A percentile compares a stretch with the other conserved stretches of the same genome.
These are phyloP conservation scores for Globisporangium rhizosaccharum DNA, from an alignment of 352 stramenopile species.

Conservation along the genomic window DNA sequence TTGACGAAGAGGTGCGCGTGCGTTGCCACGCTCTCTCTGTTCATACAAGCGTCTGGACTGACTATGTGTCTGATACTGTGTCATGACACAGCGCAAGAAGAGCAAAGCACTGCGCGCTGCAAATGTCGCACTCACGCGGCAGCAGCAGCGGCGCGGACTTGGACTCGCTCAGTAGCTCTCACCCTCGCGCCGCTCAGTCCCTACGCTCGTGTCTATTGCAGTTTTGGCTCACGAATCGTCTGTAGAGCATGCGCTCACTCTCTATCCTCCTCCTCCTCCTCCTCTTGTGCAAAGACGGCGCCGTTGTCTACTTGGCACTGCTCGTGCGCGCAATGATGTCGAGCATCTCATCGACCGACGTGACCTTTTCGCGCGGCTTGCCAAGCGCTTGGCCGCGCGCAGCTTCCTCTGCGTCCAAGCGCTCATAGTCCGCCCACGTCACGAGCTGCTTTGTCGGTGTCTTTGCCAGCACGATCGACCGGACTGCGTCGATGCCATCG, in stretches of 20 bases:
- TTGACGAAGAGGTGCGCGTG: slow-evolving; percentile 30
- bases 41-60: background rate
- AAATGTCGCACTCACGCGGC: slow-evolving; percentile 31
- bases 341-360: slow-evolving; percentile 75
- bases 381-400: slow-evolving; percentile 43
- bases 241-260: background rate
- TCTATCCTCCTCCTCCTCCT: background rate
- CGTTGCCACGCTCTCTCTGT: background rate
- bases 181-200: background rate
- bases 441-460: slow-evolving; percentile 65
- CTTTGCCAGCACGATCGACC: slow-evolving; percentile 36
- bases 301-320: background rate
- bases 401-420: slow-evolving; percentile 55
- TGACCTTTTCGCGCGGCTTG: slow-evolving; percentile 82
- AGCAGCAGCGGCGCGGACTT: slow-evolving; percentile 21
- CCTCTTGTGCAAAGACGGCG: background rate
- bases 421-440: slow-evolving; percentile 57
- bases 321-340: slow-evolving; percentile 15
- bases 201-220: background rate
- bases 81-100: slow-evolving; percentile 31
- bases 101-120: slow-evolving; percentile 33
- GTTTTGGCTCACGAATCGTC: background rate
- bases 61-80: background rate
- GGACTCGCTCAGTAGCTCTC: slow-evolving; percentile 1
- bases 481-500: slow-evolving; percentile 33